Percentiles rank a stretch among this genome's conserved stretches.
Evolutionary conservation across 805 yeast species (phyloP).

Genomic region (Geotrichum ghanense): DNA sequence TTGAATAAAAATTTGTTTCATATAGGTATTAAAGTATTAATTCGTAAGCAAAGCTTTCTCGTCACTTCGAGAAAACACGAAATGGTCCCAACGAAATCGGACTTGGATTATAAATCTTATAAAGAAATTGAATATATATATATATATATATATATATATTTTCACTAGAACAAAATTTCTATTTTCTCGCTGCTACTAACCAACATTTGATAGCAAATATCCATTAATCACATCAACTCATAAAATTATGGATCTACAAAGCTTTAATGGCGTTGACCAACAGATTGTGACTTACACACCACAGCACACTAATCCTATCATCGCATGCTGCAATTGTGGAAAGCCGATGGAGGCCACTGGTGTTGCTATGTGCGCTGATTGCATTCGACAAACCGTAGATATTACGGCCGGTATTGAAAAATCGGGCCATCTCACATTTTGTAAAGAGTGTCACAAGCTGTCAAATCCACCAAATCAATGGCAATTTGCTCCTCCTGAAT

Average conservation of each 20-base stretch:
- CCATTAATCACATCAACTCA: no score
- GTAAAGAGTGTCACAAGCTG: slow-evolving; percentile 89
- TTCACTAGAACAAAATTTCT: no score
- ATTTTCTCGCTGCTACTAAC: no score
- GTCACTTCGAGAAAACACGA: no score
- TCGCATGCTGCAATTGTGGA: slow-evolving; percentile 94
- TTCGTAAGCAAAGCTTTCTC: no score
- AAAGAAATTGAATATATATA: no score
- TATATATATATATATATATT: no score
- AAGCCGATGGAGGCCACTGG: slow-evolving; percentile 93
- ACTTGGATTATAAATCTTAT: no score
- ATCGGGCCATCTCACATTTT: slow-evolving; percentile 73
- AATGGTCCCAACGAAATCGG: no score
- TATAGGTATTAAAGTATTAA: no score
- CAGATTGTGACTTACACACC: slow-evolving; percentile 19
- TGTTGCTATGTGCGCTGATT: slow-evolving; percentile 87
- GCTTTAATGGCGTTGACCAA: not conserved
- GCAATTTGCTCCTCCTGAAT: slow-evolving; percentile 81
- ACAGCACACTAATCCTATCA: slow-evolving; percentile 50
- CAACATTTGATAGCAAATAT: no score
- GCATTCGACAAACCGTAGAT: slow-evolving; percentile 84
- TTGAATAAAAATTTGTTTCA: no score
- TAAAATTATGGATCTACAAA: not conserved
- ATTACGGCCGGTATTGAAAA: slow-evolving; percentile 85
- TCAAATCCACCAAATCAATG: slow-evolving; percentile 89